A percentile compares a stretch with the other conserved stretches of the same genome.
Evolutionary conservation across 352 stramenopile species (phyloP).

Genomic region (Paralagenidium karlingii): DNA sequence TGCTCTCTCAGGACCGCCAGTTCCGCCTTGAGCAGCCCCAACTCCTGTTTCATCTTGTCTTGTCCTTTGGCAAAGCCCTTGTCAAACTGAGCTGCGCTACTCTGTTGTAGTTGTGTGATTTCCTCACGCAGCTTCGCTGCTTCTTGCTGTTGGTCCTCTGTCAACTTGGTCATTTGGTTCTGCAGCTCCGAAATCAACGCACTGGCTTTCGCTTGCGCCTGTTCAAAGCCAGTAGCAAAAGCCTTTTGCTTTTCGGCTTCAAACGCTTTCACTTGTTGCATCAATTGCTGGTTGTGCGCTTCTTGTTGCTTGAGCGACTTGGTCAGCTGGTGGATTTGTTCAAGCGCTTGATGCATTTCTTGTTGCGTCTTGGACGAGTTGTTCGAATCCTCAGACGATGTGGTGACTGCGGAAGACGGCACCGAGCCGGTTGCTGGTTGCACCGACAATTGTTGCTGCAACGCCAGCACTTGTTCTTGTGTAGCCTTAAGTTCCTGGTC

Average conservation of each 20-base stretch:
- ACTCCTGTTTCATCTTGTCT: constrained; percentile 17
- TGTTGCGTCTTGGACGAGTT: background rate
- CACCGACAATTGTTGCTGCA: no score
- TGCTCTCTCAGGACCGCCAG: constrained; percentile 31
- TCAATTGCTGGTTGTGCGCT: no score
- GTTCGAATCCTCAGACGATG: background rate
- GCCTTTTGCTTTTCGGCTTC: background rate
- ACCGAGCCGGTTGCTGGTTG: no score
- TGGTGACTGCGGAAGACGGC: background rate
- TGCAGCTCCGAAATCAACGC: background rate
- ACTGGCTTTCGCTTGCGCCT: background rate
- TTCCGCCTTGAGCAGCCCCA: constrained; percentile 26
- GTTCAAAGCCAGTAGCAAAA: background rate
- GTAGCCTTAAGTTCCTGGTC: constrained; percentile 29
- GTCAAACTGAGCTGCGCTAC: constrained; percentile 15
- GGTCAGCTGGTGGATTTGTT: no score
- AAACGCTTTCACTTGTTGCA: no score
- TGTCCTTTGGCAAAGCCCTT: constrained; percentile 24
- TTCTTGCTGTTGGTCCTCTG: no score
- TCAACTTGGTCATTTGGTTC: no score
- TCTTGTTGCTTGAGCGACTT: no score
- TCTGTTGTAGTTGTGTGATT: constrained; percentile 6
- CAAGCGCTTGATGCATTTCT: background rate
- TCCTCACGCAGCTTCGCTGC: no score
- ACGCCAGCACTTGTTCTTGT: no score